A percentile compares a stretch with the other conserved stretches of the same genome.
phyloP scores from a whole-genome alignment of 495 filamentous ascomycete genomes.

The Ascodesmis nigricans region DNA sequence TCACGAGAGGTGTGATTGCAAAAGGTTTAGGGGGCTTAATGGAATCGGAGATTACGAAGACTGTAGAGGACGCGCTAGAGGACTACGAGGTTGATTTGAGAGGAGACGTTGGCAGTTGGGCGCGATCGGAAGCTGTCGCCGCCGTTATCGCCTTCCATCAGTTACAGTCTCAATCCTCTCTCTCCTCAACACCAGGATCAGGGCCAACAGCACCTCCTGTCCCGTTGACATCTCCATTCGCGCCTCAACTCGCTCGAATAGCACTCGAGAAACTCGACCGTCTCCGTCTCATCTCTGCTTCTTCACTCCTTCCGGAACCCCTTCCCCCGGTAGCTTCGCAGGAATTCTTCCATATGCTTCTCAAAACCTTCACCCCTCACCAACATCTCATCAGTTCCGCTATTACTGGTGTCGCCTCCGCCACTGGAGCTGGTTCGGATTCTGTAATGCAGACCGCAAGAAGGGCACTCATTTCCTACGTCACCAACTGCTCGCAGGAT shows the following conservation, averaged over 20 bases:
- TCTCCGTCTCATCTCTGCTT: conserved; percentile 46
- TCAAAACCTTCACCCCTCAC: conserved; percentile 23
- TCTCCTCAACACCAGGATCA: no score
- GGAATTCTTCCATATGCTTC: conserved; percentile 30
- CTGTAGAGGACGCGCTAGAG: conserved; percentile 37
- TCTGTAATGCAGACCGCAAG: conserved; percentile 53
- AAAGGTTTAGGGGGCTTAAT: conserved; percentile 1
- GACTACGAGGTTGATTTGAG: conserved; percentile 67
- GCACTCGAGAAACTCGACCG: conserved; percentile 77
- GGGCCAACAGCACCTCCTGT: no score
- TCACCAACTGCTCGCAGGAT: conserved; percentile 20
- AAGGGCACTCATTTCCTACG: conserved; percentile 36
- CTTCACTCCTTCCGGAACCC: no score
- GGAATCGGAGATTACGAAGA: conserved; percentile 22
- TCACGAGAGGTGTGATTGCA: conserved; percentile 6
- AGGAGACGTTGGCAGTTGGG: conserved; percentile 72
- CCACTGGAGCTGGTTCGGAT: conserved; percentile 62
- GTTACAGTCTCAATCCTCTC: no score
- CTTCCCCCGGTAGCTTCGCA: no score
- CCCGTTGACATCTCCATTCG: conserved; percentile 11
- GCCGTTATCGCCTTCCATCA: conserved; percentile 25
- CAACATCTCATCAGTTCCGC: conserved; percentile 27
- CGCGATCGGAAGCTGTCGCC: conserved; percentile 54
- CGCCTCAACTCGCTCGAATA: conserved; percentile 36
- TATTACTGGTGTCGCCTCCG: conserved; percentile 59